These are phyloP conservation scores for Hortiboletus flavorubellus DNA, from an alignment of 768 basidiomycete genomes.

Conservation along the genomic window DNA sequence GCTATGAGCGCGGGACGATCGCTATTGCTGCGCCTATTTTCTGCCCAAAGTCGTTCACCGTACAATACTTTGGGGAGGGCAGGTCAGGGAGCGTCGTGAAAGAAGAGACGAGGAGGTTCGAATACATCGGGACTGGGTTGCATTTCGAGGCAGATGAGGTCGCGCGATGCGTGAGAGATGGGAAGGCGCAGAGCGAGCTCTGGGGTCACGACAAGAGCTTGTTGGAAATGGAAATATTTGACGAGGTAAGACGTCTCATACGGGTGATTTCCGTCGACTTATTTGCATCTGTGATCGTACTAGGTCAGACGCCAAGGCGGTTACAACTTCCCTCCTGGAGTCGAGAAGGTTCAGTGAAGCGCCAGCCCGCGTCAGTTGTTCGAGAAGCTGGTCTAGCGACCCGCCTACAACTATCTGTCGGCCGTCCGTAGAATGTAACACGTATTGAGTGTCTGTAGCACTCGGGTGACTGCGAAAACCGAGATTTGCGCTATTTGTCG, in stretches of 20 bases:
- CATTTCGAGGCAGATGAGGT: conserved; percentile 90
- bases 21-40: conserved; percentile 62
- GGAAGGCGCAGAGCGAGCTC: conserved; percentile 65
- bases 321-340: conserved; percentile 59
- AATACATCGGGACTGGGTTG: conserved; percentile 69
- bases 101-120: conserved; percentile 58
- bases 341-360: conserved; percentile 43
- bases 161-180: conserved; percentile 69
- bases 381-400: background rate
- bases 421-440: too few species aligned
- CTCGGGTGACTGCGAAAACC: too few species aligned
- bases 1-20: conserved; percentile 73
- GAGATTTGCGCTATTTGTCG: too few species aligned
- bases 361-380: background rate
- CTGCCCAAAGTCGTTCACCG: conserved; percentile 61
- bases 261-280: conserved; percentile 3
- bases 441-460: too few species aligned
- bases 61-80: conserved; percentile 55
- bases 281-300: conserved; percentile 5
- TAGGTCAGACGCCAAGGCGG: conserved; percentile 67
- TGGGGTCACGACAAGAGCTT: conserved; percentile 82
- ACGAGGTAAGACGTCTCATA: conserved; percentile 51
- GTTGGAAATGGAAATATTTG: conserved; percentile 81
- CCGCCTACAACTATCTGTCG: too few species aligned
- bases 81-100: conserved; percentile 39